phyloP scores from a whole-genome alignment of 2,329 filamentous ascomycete genomes.

The Nannizziopsis arthrosporioides region DNA sequence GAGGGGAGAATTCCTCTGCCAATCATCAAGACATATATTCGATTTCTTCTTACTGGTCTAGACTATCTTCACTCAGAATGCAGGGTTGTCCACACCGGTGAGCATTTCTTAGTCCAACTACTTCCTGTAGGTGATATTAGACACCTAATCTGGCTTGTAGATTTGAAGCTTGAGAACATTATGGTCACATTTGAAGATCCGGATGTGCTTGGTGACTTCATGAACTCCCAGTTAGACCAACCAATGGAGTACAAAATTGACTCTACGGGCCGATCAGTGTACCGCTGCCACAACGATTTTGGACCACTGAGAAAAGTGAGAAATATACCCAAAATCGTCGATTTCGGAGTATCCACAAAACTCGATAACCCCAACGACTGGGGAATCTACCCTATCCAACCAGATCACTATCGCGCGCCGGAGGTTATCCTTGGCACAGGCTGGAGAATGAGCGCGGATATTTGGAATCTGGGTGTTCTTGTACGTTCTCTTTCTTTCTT shows the following conservation, averaged over 20 bases:
- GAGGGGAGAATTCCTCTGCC: constrained; percentile 16
- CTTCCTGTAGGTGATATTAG: background rate
- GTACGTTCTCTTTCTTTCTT: constrained; percentile 15
- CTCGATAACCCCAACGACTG: background rate
- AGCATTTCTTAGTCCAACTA: constrained; percentile 6
- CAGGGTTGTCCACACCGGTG: constrained; percentile 31
- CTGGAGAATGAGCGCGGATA: constrained; percentile 31
- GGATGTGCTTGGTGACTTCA: background rate
- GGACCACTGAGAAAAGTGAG: background rate
- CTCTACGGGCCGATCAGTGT: background rate
- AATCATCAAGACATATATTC: constrained; percentile 22
- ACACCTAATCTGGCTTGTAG: background rate
- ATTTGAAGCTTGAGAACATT: constrained; percentile 13
- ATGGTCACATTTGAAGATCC: constrained; percentile 10
- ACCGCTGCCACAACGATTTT: constrained; percentile 5
- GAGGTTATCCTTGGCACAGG: constrained; percentile 32
- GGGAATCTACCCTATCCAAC: constrained; percentile 6
- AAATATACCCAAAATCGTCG: background rate
- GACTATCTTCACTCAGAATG: constrained; percentile 32
- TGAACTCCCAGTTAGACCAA: background rate
- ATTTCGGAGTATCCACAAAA: background rate
- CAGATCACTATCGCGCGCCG: constrained; percentile 25
- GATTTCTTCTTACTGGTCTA: constrained; percentile 27
- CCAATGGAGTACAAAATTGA: background rate
- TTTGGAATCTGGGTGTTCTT: constrained; percentile 34